phyloP scores from a whole-genome alignment of 352 stramenopile species.

The Pythium vanterpoolii region DNA sequence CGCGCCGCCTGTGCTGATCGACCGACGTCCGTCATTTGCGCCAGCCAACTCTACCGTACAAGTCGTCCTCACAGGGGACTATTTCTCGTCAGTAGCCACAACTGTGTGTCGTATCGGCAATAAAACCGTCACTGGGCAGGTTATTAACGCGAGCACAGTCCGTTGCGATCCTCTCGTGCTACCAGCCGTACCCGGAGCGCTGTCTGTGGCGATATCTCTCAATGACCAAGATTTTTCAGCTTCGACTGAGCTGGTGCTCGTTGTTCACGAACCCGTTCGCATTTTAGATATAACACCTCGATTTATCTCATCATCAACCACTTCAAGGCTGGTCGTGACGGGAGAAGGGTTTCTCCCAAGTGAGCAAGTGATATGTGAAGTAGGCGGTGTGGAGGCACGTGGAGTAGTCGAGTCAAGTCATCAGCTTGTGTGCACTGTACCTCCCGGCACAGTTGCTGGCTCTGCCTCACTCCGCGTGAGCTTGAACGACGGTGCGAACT shows the following conservation, averaged over 20 bases:
- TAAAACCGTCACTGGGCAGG: neutral
- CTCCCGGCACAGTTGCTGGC: neutral
- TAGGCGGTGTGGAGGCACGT: slow-evolving; percentile 1
- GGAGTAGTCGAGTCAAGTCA: slow-evolving; percentile 7
- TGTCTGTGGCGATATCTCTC: slow-evolving; percentile 15
- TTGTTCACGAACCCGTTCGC: slow-evolving; percentile 6
- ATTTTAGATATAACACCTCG: neutral
- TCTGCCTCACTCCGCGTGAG: slow-evolving; percentile 5
- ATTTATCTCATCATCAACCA: neutral
- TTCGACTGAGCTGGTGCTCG: neutral
- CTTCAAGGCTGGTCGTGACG: neutral
- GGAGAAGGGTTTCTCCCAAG: slow-evolving; percentile 10
- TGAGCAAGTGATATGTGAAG: slow-evolving; percentile 7
- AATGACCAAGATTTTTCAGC: slow-evolving; percentile 19
- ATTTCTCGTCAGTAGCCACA: slow-evolving; percentile 7
- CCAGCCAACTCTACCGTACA: slow-evolving; percentile 2
- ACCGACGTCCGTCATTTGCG: neutral
- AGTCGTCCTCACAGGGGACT: slow-evolving; percentile 14
- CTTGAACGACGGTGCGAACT: slow-evolving; percentile 19
- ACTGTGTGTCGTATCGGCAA: slow-evolving; percentile 15
- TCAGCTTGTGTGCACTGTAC: neutral
- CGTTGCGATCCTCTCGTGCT: slow-evolving; percentile 8
- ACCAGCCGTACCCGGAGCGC: neutral
- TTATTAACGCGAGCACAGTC: slow-evolving; percentile 4
- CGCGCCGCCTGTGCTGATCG: slow-evolving; percentile 13